A percentile compares a stretch with the other conserved stretches of the same genome.
These are phyloP conservation scores for Excoecaria agallocha DNA, from an alignment of 345 rosid species.

Conservation along the genomic window DNA sequence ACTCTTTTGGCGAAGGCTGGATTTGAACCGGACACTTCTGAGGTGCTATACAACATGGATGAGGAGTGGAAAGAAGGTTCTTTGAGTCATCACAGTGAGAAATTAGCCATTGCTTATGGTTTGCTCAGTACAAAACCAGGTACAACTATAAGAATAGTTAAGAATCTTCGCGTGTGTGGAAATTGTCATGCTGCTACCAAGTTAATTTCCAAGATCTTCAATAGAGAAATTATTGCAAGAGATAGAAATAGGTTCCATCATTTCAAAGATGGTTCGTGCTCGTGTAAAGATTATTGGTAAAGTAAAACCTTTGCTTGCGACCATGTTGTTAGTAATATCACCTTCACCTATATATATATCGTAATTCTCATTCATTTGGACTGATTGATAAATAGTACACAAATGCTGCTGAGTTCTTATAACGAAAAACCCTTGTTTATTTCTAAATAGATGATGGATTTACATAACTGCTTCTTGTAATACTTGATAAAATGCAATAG, in stretches of 20 bases:
- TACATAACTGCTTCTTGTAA: constrained; percentile 7
- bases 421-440: constrained; percentile 17
- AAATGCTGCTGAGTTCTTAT: neutral
- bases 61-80: constrained; percentile 73
- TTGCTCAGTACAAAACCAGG: constrained; percentile 74
- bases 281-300: constrained; percentile 79
- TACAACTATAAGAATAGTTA: constrained; percentile 66
- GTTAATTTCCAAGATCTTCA: constrained; percentile 66
- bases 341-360: neutral
- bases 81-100: constrained; percentile 73
- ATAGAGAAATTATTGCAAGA: constrained; percentile 72
- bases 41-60: constrained; percentile 69
- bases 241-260: constrained; percentile 81
- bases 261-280: constrained; percentile 67
- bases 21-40: constrained; percentile 63
- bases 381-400: neutral
- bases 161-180: constrained; percentile 76
- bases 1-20: constrained; percentile 46
- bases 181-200: constrained; percentile 76
- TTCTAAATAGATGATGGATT: constrained; percentile 19
- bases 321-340: neutral
- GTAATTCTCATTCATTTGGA: neutral
- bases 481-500: neutral
- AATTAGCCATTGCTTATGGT: constrained; percentile 76
- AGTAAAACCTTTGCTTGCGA: too few relatives aligned